Evolutionary conservation across 2,329 filamentous ascomycete genomes (phyloP), one percentile per base, ranked within the genome.

Genomic region (Sphaerostilbella broomeana): DNA sequence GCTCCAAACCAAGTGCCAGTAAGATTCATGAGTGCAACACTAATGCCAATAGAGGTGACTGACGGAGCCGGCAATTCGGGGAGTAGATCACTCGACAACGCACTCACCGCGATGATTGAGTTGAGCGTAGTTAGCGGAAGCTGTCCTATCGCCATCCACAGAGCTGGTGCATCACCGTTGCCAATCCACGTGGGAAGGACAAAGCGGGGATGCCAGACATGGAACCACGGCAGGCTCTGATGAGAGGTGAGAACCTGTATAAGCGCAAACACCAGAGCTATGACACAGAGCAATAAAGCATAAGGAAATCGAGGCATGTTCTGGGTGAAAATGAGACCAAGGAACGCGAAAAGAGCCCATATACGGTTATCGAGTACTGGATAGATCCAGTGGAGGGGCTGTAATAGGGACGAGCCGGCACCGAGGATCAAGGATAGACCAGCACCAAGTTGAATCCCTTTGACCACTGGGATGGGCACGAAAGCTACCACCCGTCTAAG

Each of bases 361-460:
- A 87, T 52, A 4, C 82, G 73, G 57, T 94, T 94, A 61, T 95
- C 88, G 6, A 81, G 72, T 61, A 75, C 77, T 0, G 84, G 78
- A 4, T 64, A 57, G 2, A 70, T 63, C 86, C 87, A 94, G 10
- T 70, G 67, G 4, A 95, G 68, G 3, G 78, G 77, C 13, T 72
- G 68, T 10, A 92, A 69, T 42, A 94, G 72, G 32, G 69, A 74
- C 1, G 72, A 69, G 3, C 86, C 87, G 6, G 87, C 86, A 10
- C 85, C 84, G 42, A 94, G 73, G 38, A 88, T 75, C 12, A 97
- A 73, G 12, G 84, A 87, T 33, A 97, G 68, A 2, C 90, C 90
- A 4, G 90, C 90, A 25, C 90, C 90, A 33, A 95, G 78, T 62
- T 97, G 92, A 49, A 97, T 95, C 20, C 90, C 90, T 58, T 94